These are phyloP conservation scores for Termitomyces titanicus DNA, from an alignment of 768 basidiomycete species.

Conservation along the genomic window DNA sequence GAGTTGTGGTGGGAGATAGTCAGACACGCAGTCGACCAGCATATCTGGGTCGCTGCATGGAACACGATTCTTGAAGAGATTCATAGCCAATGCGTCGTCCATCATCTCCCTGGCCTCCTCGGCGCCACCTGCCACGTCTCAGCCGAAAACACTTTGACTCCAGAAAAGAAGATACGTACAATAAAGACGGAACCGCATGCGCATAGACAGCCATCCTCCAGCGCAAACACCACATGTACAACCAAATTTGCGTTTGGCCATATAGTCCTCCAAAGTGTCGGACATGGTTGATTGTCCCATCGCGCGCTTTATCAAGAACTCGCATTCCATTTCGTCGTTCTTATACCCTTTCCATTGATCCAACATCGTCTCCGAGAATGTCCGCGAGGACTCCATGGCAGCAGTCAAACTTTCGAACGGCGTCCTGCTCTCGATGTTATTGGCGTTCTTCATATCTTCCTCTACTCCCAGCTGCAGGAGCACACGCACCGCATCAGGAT, in stretches of 20 bases:
- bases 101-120: background rate
- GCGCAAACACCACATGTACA: slow-evolving; percentile 21
- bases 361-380: background rate
- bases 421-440: slow-evolving; percentile 2
- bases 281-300: background rate
- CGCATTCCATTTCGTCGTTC: slow-evolving; percentile 1
- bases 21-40: background rate
- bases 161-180: background rate
- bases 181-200: slow-evolving; percentile 14
- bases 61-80: background rate
- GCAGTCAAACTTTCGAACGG: slow-evolving; percentile 1
- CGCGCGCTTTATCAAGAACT: slow-evolving; percentile 2
- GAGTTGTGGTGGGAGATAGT: slow-evolving; percentile 8
- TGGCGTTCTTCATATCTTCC: slow-evolving; percentile 2
- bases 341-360: slow-evolving; percentile 6
- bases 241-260: slow-evolving; percentile 16
- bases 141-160: background rate
- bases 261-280: slow-evolving; percentile 11
- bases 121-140: background rate
- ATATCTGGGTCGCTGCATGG: background rate
- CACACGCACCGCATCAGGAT: background rate
- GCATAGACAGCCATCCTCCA: slow-evolving; percentile 19
- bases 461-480: slow-evolving; percentile 3
- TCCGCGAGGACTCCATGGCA: slow-evolving; percentile 1
- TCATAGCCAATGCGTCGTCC: background rate